Evolutionary conservation across 176 grass and related monocot genomes (phyloP).

Genomic region (Raddia distichophylla): DNA sequence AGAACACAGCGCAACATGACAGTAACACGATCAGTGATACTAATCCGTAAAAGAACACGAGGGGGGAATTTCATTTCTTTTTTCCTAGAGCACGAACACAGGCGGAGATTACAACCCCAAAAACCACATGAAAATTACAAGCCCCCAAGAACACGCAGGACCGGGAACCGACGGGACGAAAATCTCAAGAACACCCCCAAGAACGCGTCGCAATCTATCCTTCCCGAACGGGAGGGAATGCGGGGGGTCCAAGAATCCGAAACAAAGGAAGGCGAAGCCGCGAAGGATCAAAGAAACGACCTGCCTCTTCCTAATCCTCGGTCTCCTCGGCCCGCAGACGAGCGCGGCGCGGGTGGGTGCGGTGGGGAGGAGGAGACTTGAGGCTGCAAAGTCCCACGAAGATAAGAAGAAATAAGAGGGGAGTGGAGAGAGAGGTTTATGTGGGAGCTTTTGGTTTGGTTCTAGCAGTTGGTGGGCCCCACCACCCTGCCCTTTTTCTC

Average conservation of each 20-base stretch:
- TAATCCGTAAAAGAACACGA: background rate
- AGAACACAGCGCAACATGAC: background rate
- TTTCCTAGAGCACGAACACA: background rate
- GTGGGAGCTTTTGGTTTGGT: slow-evolving; percentile 38
- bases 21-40: background rate
- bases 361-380: slow-evolving; percentile 29
- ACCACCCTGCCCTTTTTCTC: background rate
- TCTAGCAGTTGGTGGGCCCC: slow-evolving; percentile 34
- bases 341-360: slow-evolving; percentile 16
- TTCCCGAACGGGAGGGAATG: slow-evolving; percentile 30
- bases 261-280: background rate
- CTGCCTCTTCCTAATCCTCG: background rate
- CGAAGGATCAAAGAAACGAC: slow-evolving; percentile 22
- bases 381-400: slow-evolving; percentile 28
- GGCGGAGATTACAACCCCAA: slow-evolving; percentile 17
- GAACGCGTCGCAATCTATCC: slow-evolving; percentile 19
- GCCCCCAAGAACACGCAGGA: background rate
- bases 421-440: slow-evolving; percentile 39
- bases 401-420: slow-evolving; percentile 41
- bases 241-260: slow-evolving; percentile 33
- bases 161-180: background rate
- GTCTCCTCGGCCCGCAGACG: slow-evolving; percentile 26
- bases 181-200: background rate
- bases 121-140: background rate
- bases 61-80: too few species aligned